Evolutionary conservation across 1,284 basidiomycete genomes (phyloP).

Genomic region (Amylostereum chailletii): DNA sequence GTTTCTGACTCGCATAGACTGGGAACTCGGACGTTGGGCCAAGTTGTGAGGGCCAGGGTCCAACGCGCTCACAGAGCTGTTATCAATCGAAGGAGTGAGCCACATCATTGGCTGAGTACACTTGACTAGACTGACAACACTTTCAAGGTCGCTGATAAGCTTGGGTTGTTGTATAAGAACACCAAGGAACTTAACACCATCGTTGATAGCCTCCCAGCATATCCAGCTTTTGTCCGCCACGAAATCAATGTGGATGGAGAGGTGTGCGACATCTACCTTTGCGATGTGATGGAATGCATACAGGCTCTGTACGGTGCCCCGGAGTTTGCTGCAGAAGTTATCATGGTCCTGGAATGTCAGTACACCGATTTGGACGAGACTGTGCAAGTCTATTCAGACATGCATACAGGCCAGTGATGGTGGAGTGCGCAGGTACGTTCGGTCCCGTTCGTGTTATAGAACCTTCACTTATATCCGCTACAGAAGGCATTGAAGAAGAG

Average conservation of each 20-base stretch:
- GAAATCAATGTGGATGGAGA: slow-evolving; percentile 16
- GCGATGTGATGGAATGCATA: slow-evolving; percentile 21
- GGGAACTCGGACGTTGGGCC: too few relatives aligned
- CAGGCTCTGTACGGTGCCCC: slow-evolving; percentile 16
- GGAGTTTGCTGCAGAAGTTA: slow-evolving; percentile 13
- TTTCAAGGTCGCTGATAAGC: too few relatives aligned
- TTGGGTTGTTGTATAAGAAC: slow-evolving; percentile 21
- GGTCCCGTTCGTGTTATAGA: too few relatives aligned
- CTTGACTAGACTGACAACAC: slow-evolving; percentile 9
- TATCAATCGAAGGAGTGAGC: slow-evolving; percentile 13
- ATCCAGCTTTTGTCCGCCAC: slow-evolving; percentile 12
- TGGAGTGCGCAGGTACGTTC: slow-evolving; percentile 6
- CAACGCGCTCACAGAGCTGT: slow-evolving; percentile 11
- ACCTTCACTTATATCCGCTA: neutral
- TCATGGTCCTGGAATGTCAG: slow-evolving; percentile 19
- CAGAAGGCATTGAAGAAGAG: neutral
- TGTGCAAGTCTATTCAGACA: slow-evolving; percentile 9
- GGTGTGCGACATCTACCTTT: slow-evolving; percentile 16
- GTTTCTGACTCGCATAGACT: too few relatives aligned
- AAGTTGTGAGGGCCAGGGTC: too few relatives aligned
- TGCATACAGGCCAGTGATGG: slow-evolving; percentile 16
- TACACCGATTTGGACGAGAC: slow-evolving; percentile 7
- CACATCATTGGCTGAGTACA: neutral
- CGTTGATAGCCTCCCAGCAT: slow-evolving; percentile 19
- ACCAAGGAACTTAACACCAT: slow-evolving; percentile 20